Evolutionary conservation across 148 eudicot genomes (phyloP).

Genomic region (Amaranthus cruentus): DNA sequence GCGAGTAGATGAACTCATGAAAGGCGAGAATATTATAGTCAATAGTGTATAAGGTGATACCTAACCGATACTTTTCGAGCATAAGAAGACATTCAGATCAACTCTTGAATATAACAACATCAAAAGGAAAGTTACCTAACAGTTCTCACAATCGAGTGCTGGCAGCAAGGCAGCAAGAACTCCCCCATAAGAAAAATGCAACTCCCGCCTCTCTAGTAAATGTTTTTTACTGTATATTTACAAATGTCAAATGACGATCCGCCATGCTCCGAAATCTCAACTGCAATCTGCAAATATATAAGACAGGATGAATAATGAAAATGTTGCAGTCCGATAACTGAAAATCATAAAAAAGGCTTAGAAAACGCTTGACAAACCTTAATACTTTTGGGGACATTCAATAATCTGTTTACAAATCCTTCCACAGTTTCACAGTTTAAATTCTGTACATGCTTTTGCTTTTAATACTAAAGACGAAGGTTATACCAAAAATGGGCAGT

Average conservation of each 20-base stretch:
- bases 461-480: not conserved
- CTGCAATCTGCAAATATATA: conserved; percentile 7
- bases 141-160: conserved; percentile 7
- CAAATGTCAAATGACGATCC: conserved; percentile 1
- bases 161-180: conserved; percentile 14
- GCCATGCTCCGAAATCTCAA: not conserved
- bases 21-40: no score
- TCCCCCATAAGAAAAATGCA: conserved; percentile 3
- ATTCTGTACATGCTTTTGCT: conserved; percentile 26
- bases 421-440: conserved; percentile 7
- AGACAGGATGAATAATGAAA: not conserved
- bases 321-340: not conserved
- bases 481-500: conserved; percentile 16
- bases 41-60: not conserved
- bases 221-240: conserved; percentile 14
- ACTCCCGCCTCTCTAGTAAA: not conserved
- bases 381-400: conserved; percentile 17
- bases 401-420: conserved; percentile 15
- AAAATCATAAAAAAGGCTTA: not conserved
- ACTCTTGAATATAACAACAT: not conserved
- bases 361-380: conserved; percentile 17
- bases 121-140: not conserved
- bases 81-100: not conserved
- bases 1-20: no score
- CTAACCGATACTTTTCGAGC: not conserved